Conservation (phyloP, 768 basidiomycete species). For the Tricholoma flavovirens region DNA sequence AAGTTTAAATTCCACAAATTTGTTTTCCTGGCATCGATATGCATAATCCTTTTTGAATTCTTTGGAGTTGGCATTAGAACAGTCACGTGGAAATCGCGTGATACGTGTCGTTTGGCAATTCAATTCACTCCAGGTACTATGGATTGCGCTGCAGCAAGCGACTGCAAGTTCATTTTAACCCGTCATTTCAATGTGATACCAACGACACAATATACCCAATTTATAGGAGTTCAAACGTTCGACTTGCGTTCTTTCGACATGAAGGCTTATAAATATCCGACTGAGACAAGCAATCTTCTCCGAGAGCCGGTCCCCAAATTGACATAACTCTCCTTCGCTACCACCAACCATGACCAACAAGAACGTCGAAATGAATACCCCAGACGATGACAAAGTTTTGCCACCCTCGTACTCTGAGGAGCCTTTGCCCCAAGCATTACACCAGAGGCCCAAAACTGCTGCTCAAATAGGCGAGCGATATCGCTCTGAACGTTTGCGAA, state of each 20-base stretch:
- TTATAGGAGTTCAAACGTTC: too few relatives aligned
- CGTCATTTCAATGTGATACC: too few relatives aligned
- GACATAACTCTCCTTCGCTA: background rate
- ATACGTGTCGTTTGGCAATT: background rate
- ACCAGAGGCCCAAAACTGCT: background rate
- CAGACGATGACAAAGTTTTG: background rate
- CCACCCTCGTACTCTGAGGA: background rate
- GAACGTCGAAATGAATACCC: background rate
- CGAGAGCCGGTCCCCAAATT: background rate
- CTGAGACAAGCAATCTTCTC: background rate
- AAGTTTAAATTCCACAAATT: too few relatives aligned
- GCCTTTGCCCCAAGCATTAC: background rate
- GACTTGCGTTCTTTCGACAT: background rate
- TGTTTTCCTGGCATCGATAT: too few relatives aligned
- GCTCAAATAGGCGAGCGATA: conserved; percentile 13
- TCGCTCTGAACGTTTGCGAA: conserved; percentile 9
- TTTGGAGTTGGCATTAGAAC: background rate
- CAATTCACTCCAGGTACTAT: too few relatives aligned
- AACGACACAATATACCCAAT: too few relatives aligned
- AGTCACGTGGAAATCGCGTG: background rate
- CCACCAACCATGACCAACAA: background rate
- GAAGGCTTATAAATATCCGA: background rate
- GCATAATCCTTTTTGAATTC: too few relatives aligned
- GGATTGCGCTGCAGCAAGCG: too few relatives aligned
- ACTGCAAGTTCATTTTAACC: too few relatives aligned